These are phyloP conservation scores for Coniochaeta sp. DNA, from an alignment of 2,329 filamentous ascomycete species.

Conservation along the genomic window DNA sequence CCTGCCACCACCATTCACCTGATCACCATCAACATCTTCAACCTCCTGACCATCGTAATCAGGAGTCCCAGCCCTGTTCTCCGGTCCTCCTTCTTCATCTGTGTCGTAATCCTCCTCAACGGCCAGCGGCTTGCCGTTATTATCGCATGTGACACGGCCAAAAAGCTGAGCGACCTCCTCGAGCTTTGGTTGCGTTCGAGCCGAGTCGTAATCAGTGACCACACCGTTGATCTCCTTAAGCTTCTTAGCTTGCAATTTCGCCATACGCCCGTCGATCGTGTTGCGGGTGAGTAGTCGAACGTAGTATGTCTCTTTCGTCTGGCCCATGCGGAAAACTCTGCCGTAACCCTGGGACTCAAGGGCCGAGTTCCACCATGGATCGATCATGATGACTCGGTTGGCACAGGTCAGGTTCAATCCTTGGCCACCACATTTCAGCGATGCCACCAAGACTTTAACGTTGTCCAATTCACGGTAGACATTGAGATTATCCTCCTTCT, in stretches of 20 bases:
- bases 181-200: background rate
- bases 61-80: no score
- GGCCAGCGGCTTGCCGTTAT: background rate
- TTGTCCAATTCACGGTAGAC: conserved; percentile 12
- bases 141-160: background rate
- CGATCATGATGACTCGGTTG: conserved; percentile 46
- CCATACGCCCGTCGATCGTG: conserved; percentile 51
- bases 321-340: conserved; percentile 58
- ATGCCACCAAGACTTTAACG: conserved; percentile 26
- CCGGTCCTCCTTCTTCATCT: background rate
- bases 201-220: background rate
- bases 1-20: no score
- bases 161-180: background rate
- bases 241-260: conserved; percentile 49
- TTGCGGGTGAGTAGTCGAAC: conserved; percentile 47
- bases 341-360: conserved; percentile 54
- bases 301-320: conserved; percentile 51
- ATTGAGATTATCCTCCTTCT: conserved; percentile 11
- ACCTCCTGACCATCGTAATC: background rate
- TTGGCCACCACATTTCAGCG: conserved; percentile 25
- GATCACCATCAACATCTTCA: background rate
- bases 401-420: conserved; percentile 32
- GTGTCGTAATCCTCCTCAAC: background rate
- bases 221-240: background rate
- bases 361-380: conserved; percentile 55